These are phyloP conservation scores for Xylaria bambusicola DNA, from an alignment of 495 filamentous ascomycete genomes.

Conservation along the genomic window DNA sequence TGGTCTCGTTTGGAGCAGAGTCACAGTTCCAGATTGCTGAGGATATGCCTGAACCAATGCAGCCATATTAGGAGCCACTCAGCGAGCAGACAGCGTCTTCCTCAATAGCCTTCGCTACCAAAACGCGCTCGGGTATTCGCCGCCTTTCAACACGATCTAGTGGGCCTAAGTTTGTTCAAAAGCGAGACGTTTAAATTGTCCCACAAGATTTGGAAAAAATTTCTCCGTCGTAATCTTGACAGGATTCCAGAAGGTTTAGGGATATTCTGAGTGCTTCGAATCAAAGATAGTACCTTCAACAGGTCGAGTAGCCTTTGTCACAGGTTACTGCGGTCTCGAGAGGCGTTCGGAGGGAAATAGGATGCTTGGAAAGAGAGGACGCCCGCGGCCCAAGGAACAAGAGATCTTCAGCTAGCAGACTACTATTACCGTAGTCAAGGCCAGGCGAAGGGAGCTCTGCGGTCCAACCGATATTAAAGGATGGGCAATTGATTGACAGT, in stretches of 20 bases:
- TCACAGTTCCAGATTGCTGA: conserved; percentile 75
- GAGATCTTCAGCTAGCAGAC: conserved; percentile 43
- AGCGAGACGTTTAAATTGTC: no score
- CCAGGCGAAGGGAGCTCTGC: conserved; percentile 26
- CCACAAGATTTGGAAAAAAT: not conserved
- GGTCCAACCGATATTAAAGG: conserved; percentile 32
- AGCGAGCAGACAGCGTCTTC: conserved; percentile 18
- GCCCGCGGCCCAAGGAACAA: conserved; percentile 54
- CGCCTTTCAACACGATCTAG: not conserved
- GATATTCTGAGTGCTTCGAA: no score
- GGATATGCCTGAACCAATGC: conserved; percentile 90
- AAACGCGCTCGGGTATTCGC: conserved; percentile 4
- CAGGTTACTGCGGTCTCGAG: not conserved
- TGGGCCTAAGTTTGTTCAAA: not conserved
- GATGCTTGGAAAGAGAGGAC: conserved; percentile 41
- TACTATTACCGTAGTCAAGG: conserved; percentile 54
- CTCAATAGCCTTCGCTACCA: conserved; percentile 18
- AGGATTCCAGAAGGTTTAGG: not conserved
- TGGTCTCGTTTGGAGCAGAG: conserved; percentile 80
- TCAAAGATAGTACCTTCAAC: conserved; percentile 14
- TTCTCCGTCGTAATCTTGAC: not conserved
- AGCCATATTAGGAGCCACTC: conserved; percentile 64
- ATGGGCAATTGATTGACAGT: conserved; percentile 21
- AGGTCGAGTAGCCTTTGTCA: not conserved
- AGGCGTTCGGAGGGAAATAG: conserved; percentile 7